Base-by-base conservation (phyloP, 257 asterid species). In the Oldenlandia corymbosa region DNA sequence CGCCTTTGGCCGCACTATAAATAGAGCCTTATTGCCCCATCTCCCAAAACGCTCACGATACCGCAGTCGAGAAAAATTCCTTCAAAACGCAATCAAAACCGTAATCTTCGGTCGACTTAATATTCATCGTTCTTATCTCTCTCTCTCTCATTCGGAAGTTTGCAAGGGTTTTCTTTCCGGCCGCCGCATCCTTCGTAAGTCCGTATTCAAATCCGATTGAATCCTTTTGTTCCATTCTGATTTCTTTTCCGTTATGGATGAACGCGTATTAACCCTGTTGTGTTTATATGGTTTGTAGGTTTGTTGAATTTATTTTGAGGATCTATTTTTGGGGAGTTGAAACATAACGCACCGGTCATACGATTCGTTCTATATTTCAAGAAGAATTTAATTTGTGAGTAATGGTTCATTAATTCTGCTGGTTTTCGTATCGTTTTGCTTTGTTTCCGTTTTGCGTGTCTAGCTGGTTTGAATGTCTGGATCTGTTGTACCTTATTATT, bases 381-480 rank as follows among this genome's bases (percentile, higher is more conserved):
- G 9, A 31, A 1, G 8, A 53, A 55, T 20, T 46, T 30, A 7
- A 34, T 16, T 36, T 70, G 74, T 70, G 34, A 62, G 74, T 69
- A 31, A 18, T 17, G 23, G 18, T 53, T 42, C 60, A 12, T 54
- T 20, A 20, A 2, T 17, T 20, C 4, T 23, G 21, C 32, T 27
- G 42, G 23, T 55, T 41, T 11, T 41, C 0, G 1, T 2, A 0
- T n/a, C 5, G 9, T 58, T 58, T 32, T 57, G 32, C 12, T 2
- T 7, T 11, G 62, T 12, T 39, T 41, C 0, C 3, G n/a, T n/a
- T n/a, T n/a, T n/a, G n/a, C n/a, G n/a, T n/a, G n/a, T n/a, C n/a
- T n/a, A n/a, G n/a, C n/a, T 46, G 5, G 31, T 27, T 37, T 10
- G 46, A 23, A 16, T 26, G 41, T 14, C 8, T 17, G 41, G 49